Evolutionary conservation across 306 rosid genomes (phyloP).

Genomic region (Castanea sativa): DNA sequence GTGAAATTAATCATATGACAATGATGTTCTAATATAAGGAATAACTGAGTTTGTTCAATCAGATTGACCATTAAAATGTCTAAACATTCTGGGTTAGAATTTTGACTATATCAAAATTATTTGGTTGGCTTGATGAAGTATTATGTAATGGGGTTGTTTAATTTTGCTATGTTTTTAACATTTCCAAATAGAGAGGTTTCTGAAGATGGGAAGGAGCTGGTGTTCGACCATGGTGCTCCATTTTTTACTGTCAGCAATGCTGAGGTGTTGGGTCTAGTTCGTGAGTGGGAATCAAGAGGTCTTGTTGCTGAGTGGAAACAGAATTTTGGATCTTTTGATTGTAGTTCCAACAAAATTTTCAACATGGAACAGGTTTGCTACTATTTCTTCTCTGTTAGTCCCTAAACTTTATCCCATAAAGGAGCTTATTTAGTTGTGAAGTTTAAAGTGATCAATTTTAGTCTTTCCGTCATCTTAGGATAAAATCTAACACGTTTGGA

Average conservation of each 20-base stretch:
- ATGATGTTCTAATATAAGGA: too few relatives aligned
- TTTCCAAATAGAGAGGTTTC: conserved; percentile 47
- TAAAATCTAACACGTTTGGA: too few relatives aligned
- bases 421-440: too few relatives aligned
- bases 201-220: conserved; percentile 81
- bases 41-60: too few relatives aligned
- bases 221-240: conserved; percentile 91
- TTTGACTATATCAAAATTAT: too few relatives aligned
- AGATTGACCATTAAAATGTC: too few relatives aligned
- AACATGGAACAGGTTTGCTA: conserved; percentile 57
- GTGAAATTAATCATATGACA: too few relatives aligned
- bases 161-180: conserved; percentile 18
- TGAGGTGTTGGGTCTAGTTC: conserved; percentile 51
- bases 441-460: too few relatives aligned
- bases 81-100: too few relatives aligned
- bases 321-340: conserved; percentile 68
- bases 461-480: too few relatives aligned
- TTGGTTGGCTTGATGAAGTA: too few relatives aligned
- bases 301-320: conserved; percentile 82
- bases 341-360: conserved; percentile 47
- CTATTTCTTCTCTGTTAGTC: neutral
- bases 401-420: too few relatives aligned
- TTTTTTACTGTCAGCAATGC: conserved; percentile 61
- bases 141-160: conserved; percentile 6
- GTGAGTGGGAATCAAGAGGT: conserved; percentile 77